Evolutionary conservation across 75 land plant genomes (phyloP).

Genomic region (Pinus taeda): DNA sequence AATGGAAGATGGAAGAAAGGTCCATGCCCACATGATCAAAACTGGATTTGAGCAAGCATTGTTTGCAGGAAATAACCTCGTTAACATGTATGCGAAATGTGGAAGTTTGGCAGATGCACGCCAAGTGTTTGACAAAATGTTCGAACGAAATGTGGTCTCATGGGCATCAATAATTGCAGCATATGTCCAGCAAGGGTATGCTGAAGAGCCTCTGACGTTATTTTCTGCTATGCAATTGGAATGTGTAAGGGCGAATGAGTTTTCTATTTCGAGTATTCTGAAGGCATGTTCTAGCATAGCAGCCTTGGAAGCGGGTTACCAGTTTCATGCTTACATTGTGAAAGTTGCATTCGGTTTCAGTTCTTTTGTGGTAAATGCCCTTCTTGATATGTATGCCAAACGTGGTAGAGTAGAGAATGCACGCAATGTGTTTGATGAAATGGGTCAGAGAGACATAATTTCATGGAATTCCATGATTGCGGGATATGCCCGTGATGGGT

Average conservation of each 20-base stretch:
- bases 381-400: too few relatives aligned
- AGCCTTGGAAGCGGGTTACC: too few relatives aligned
- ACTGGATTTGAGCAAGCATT: constrained; percentile 16
- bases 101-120: constrained; percentile 15
- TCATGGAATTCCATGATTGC: too few relatives aligned
- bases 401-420: too few relatives aligned
- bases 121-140: constrained; percentile 15
- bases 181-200: constrained; percentile 14
- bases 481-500: too few relatives aligned
- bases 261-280: too few relatives aligned
- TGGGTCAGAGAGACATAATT: too few relatives aligned
- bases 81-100: constrained; percentile 23
- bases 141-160: constrained; percentile 11
- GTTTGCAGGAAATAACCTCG: constrained; percentile 9
- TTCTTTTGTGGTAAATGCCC: too few relatives aligned
- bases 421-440: too few relatives aligned
- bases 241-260: not conserved
- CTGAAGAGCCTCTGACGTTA: constrained; percentile 10
- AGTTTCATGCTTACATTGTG: too few relatives aligned
- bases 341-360: too few relatives aligned
- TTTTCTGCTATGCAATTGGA: constrained; percentile 9
- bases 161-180: constrained; percentile 26
- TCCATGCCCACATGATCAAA: constrained; percentile 14
- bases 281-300: too few relatives aligned
- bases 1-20: constrained; percentile 12